Base-by-base conservation (phyloP, 805 yeast species). In the Wickerhamiella dianesei region DNA sequence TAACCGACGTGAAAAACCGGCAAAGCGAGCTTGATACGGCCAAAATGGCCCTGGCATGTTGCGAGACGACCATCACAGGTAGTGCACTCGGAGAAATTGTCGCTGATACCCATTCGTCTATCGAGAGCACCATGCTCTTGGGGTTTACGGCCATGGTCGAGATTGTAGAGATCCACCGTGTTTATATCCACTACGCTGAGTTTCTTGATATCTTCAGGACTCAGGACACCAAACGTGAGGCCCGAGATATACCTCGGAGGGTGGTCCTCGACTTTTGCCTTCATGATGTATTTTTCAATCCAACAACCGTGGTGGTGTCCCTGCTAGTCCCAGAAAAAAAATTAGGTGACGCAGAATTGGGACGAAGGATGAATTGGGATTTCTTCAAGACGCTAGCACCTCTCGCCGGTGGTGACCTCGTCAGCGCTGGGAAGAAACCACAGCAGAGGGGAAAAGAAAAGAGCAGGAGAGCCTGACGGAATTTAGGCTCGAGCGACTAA, bases 1-100 rank as follows among this genome's bases (percentile, higher is more conserved):
- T 88, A 92, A 17, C 99, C 99, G 42, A 92, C 92, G 60, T 92
- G 98, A 68, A 89, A 92, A 13, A 88, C 97, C 1, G 99, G 99
- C 41, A 92, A 69, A 0, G 97, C 95, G 45, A 92, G 72, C 58
- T 85, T 77, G 53, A 92, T 76, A 59, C 94, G 96, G 39, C 99
- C 99, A 63, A 92, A 92, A 67, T 92, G 99, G 49, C 99, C 99
- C 66, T 89, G 96, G 64, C 99, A 92, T 1, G 95, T 76, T 0
- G 95, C 95, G 53, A 92, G 68, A 55, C 79, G 78, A 2, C 97
- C 97, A 56, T 78, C 85, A 66, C 99, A 92, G 0, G 97, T 94
- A 13, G 75, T 63, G 70, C 99, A 92, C 61, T 82, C 94, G 14
- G 77, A 69, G n/a, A 80, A 65, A 55, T 85, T 87, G 45, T 92